phyloP scores from a whole-genome alignment of 163 green algal genomes.

The Chlamydomonas reinhardtii region DNA sequence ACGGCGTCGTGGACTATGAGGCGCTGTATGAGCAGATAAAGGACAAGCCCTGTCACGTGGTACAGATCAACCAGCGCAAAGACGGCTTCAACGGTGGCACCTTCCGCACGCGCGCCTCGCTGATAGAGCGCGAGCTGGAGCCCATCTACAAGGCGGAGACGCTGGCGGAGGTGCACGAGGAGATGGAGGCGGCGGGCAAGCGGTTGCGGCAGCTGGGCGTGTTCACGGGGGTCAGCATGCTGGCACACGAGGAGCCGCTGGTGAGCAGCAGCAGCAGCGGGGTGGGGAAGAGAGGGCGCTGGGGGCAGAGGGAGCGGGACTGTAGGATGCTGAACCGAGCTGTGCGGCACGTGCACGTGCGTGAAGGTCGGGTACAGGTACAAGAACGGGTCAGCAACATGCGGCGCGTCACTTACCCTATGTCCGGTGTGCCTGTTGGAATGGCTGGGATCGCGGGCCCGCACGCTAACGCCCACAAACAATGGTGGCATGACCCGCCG shows the following conservation, averaged over 20 bases:
- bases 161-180: slow-evolving; percentile 77
- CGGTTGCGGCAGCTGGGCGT: slow-evolving; percentile 73
- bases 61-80: slow-evolving; percentile 59
- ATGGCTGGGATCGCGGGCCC: too few relatives aligned
- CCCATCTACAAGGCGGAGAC: slow-evolving; percentile 57
- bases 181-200: slow-evolving; percentile 64
- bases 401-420: too few relatives aligned
- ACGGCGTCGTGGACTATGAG: slow-evolving; percentile 58
- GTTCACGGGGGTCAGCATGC: slow-evolving; percentile 73
- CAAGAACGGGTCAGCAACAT: too few relatives aligned
- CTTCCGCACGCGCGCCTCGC: slow-evolving; percentile 66
- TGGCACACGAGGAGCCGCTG: slow-evolving; percentile 64
- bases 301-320: too few relatives aligned
- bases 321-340: too few relatives aligned
- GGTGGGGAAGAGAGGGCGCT: too few relatives aligned
- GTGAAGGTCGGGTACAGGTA: too few relatives aligned
- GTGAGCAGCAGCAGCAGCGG: slow-evolving; percentile 4
- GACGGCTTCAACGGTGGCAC: slow-evolving; percentile 39
- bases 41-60: slow-evolving; percentile 58
- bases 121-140: slow-evolving; percentile 74
- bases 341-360: too few relatives aligned
- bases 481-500: too few relatives aligned
- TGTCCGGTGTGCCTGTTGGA: too few relatives aligned
- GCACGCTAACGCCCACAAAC: too few relatives aligned
- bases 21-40: slow-evolving; percentile 67